Percentiles rank a stretch among this genome's conserved stretches.
phyloP scores from a whole-genome alignment of 2,329 filamentous ascomycete genomes.

The Beauveria sp. region DNA sequence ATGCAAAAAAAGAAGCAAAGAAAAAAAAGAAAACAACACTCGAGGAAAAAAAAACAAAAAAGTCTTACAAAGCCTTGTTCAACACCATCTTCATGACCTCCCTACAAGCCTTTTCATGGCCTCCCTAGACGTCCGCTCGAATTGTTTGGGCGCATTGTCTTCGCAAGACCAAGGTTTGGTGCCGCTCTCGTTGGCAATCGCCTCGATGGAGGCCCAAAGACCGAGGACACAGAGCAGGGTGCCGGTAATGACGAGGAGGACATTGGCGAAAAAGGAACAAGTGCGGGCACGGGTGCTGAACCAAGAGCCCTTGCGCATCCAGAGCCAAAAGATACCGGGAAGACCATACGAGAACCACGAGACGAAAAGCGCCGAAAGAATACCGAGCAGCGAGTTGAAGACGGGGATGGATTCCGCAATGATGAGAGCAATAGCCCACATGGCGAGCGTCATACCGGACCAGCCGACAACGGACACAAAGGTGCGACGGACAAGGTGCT shows the following conservation, averaged over 20 bases:
- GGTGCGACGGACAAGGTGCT: constrained; percentile 44
- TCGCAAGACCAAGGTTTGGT: constrained; percentile 30
- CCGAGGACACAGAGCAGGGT: constrained; percentile 30
- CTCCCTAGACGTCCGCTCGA: neutral
- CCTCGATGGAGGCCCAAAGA: constrained; percentile 31
- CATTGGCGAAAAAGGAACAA: constrained; percentile 25
- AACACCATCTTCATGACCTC: neutral
- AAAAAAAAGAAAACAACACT: neutral
- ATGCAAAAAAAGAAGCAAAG: neutral
- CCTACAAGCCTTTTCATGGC: neutral
- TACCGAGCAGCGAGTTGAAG: constrained; percentile 57
- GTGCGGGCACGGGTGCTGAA: constrained; percentile 25
- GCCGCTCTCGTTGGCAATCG: constrained; percentile 23
- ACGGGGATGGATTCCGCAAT: constrained; percentile 63
- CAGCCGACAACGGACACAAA: constrained; percentile 47
- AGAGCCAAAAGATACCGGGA: constrained; percentile 40
- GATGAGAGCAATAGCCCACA: constrained; percentile 58
- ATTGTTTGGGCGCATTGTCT: constrained; percentile 1
- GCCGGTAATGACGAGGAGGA: constrained; percentile 25
- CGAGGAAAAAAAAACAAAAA: neutral
- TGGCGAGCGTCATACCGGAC: constrained; percentile 44
- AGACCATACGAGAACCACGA: constrained; percentile 57
- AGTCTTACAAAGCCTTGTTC: no score
- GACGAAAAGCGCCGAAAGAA: constrained; percentile 56
- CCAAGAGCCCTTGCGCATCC: constrained; percentile 36